These are phyloP conservation scores for Casuarina equisetifolia DNA, from an alignment of 306 rosid genomes.

Conservation along the genomic window DNA sequence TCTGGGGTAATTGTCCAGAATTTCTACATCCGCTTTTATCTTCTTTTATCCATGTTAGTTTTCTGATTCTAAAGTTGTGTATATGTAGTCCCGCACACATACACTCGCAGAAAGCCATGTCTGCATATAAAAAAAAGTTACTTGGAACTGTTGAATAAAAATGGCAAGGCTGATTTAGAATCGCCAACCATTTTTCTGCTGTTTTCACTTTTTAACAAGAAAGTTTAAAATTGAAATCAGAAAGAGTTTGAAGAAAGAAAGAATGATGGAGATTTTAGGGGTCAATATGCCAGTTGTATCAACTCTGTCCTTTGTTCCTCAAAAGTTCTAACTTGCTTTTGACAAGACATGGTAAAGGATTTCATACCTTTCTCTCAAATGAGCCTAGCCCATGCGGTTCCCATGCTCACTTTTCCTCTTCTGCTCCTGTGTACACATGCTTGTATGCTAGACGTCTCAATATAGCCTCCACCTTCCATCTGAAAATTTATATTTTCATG, in stretches of 20 bases:
- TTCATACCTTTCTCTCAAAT: neutral
- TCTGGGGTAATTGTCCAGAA: slow-evolving; percentile 57
- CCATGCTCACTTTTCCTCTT: neutral
- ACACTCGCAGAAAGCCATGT: neutral
- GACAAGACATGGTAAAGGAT: neutral
- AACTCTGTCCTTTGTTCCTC: neutral
- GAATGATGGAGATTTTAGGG: neutral
- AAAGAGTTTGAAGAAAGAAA: neutral
- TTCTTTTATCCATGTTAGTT: neutral
- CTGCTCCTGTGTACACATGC: neutral
- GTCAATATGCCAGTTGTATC: neutral
- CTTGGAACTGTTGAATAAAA: neutral
- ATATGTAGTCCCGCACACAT: neutral
- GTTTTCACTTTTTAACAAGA: neutral
- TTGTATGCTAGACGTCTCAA: neutral
- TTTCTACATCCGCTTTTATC: slow-evolving; percentile 7
- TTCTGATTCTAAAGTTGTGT: neutral
- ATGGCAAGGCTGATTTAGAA: neutral
- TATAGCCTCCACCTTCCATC: neutral
- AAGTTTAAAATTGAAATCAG: neutral
- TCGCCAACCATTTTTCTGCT: neutral
- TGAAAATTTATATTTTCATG: neutral
- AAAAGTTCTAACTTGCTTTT: neutral
- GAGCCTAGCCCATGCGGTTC: neutral
- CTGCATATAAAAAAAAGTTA: neutral